Conservation (phyloP, 768 basidiomycete genomes). For the Amanita thiersii region DNA sequence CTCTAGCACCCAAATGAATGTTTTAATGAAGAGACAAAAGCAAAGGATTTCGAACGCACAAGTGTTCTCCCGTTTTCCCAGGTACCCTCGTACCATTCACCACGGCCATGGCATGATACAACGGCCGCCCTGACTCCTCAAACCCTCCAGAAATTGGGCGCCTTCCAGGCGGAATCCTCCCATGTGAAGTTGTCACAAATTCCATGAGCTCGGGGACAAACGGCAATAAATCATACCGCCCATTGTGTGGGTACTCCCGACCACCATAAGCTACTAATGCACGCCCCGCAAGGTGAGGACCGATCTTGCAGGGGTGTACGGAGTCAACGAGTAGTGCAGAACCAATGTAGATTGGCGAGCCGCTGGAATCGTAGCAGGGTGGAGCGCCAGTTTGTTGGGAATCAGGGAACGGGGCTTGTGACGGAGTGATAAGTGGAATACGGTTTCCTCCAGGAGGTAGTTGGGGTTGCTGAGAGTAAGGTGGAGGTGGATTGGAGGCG, state of each 20-base stretch:
- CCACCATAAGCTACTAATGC: constrained; percentile 59
- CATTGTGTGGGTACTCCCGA: constrained; percentile 47
- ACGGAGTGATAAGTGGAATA: too few relatives aligned
- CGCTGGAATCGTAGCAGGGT: constrained; percentile 49
- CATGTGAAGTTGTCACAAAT: constrained; percentile 56
- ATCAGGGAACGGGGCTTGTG: constrained; percentile 39
- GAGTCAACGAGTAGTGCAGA: constrained; percentile 60
- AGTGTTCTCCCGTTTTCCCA: too few relatives aligned
- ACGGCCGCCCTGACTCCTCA: constrained; percentile 55
- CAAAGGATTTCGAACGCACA: too few relatives aligned
- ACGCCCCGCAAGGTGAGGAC: constrained; percentile 42
- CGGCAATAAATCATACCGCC: constrained; percentile 61
- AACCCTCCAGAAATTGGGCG: constrained; percentile 67
- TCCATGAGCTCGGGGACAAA: constrained; percentile 50
- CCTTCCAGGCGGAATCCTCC: constrained; percentile 49
- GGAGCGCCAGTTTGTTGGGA: constrained; percentile 35
- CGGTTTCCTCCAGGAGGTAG: too few relatives aligned
- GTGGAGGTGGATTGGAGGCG: too few relatives aligned
- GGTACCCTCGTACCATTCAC: constrained; percentile 53
- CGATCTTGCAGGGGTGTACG: constrained; percentile 83
- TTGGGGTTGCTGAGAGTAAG: too few relatives aligned
- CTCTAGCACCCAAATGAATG: too few relatives aligned
- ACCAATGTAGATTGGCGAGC: constrained; percentile 62
- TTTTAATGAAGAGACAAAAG: too few relatives aligned
- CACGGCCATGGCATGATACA: constrained; percentile 59